Base-by-base conservation (phyloP, 257 asterid species). In the Verbena officinalis region DNA sequence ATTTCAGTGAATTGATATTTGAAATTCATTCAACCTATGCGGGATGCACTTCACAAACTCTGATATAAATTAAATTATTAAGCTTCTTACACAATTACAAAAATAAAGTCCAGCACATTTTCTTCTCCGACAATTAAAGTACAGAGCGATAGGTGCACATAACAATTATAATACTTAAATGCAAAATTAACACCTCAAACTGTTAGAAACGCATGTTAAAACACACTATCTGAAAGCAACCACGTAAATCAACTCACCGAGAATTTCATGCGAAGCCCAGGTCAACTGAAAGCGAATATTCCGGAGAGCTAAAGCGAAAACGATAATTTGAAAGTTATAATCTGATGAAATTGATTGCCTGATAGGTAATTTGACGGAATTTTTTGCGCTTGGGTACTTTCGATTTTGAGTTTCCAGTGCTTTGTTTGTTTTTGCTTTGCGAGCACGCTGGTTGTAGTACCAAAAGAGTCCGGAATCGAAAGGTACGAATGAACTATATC, bases 381-480 rank as follows among this genome's bases (percentile, higher is more conserved):
- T 58, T 22, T 43, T 27, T 12, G 72, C n/a, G 53, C 42, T 71
- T 40, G 51, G 48, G 70, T 62, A 17, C 20, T 69, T 66, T 66
- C 54, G 67, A 45, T 27, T 66, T 63, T 49, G 55, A 64, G 76
- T 60, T 70, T 14, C n/a, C 21, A 57, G 66, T 57, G 68, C 46
- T 43, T 36, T 9, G 11, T 22, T 30, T 22, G 24, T 53, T 36
- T 46, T 49, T 58, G 81, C 83, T 77, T 80, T 58, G 44, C 68
- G 75, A 76, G 77, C 70, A 70, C 83, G 83, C 89, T 65, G 77
- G 75, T 55, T 48, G 75, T 53, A 40, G 63, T 57, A 31, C 33
- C 58, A 36, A 64, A 65, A 59, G 66, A 13, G 77, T 5, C 53
- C 86, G 92, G 92, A 86, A 22, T 75, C 60, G 63, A 82, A 75